phyloP scores from a whole-genome alignment of 768 basidiomycete genomes.

The Xerocomellus intermedius region DNA sequence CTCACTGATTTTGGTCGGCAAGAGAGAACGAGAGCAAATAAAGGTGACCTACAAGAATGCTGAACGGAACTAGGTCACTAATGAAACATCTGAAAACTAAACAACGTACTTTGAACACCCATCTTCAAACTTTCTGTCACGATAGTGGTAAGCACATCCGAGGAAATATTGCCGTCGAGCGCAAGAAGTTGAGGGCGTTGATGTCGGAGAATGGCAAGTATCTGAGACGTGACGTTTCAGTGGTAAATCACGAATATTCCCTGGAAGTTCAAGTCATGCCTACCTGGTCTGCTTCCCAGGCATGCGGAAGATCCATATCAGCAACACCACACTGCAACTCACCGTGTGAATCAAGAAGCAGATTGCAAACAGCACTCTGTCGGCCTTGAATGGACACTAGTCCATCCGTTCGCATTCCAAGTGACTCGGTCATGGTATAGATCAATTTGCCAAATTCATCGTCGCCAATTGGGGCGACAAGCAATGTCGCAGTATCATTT shows the following conservation, averaged over 20 bases:
- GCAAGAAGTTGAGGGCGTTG: conserved; percentile 60
- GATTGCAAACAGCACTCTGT: conserved; percentile 81
- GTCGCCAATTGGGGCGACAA: conserved; percentile 74
- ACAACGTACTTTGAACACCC: conserved; percentile 52
- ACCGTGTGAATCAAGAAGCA: conserved; percentile 73
- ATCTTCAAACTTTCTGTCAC: conserved; percentile 49
- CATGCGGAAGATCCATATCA: conserved; percentile 77
- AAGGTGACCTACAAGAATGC: conserved; percentile 68
- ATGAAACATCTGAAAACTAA: neutral
- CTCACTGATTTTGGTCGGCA: conserved; percentile 53
- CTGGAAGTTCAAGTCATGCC: neutral
- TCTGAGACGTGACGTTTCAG: conserved; percentile 35
- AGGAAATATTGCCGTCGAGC: conserved; percentile 73
- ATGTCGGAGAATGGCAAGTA: conserved; percentile 46
- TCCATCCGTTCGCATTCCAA: conserved; percentile 86
- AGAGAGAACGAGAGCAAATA: neutral
- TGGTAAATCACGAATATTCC: neutral
- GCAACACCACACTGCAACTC: conserved; percentile 83
- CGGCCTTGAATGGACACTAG: conserved; percentile 42
- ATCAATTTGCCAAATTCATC: conserved; percentile 78
- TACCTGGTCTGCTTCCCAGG: conserved; percentile 48
- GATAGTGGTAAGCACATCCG: conserved; percentile 49
- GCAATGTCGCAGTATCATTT: conserved; percentile 40
- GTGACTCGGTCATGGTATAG: conserved; percentile 46
- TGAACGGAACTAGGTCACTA: conserved; percentile 28